Evolutionary conservation across 257 asterid species (phyloP).

Genomic region (Gentiana macrophylla): DNA sequence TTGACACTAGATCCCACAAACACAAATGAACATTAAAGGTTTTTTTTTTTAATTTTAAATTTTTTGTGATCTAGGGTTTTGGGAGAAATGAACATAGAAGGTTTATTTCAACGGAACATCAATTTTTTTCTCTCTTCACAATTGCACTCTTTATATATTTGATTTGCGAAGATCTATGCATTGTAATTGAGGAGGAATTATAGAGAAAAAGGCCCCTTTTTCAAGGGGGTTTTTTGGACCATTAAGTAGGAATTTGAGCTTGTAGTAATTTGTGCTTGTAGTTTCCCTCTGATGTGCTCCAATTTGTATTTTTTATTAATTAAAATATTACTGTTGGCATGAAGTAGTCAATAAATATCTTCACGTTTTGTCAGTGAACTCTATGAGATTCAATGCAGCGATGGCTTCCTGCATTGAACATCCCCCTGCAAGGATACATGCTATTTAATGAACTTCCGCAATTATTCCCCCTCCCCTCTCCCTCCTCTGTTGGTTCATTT

Average conservation of each 20-base stretch:
- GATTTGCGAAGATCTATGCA: too few species aligned
- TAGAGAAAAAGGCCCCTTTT: too few species aligned
- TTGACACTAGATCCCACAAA: too few species aligned
- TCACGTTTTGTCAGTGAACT: conserved; percentile 50
- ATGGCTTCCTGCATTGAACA: conserved; percentile 27
- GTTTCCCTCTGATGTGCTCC: background rate
- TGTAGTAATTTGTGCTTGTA: background rate
- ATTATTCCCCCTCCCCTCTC: background rate
- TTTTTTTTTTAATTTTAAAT: too few species aligned
- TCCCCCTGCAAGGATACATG: conserved; percentile 11
- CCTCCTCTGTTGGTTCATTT: background rate
- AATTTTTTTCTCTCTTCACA: too few species aligned
- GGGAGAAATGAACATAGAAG: too few species aligned
- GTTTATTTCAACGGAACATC: too few species aligned
- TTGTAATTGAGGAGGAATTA: too few species aligned
- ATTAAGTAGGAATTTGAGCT: background rate
- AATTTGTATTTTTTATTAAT: background rate
- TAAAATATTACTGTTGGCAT: conserved; percentile 9
- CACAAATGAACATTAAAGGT: too few species aligned
- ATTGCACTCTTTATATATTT: too few species aligned
- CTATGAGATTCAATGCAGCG: conserved; percentile 27
- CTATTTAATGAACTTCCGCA: conserved; percentile 1
- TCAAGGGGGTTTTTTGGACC: background rate
- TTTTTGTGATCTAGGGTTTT: too few species aligned
- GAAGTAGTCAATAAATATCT: conserved; percentile 35